Evolutionary conservation across 1,284 basidiomycete genomes (phyloP).

Genomic region (Peniophora sp.): DNA sequence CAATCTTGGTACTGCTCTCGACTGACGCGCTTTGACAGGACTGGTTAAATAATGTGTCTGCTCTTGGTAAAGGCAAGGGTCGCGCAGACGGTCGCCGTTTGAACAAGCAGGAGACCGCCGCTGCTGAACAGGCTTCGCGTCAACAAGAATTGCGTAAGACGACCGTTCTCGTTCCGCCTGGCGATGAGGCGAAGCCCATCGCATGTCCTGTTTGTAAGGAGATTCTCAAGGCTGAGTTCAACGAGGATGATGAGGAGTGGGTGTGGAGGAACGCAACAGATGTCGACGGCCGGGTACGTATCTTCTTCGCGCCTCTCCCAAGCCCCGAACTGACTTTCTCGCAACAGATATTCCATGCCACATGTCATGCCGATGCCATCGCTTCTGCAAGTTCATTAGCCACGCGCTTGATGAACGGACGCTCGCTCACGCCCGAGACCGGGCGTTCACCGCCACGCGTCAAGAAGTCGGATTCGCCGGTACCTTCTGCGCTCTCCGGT

Average conservation of each 20-base stretch:
- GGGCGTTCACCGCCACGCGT: conserved; percentile 37
- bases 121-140: conserved; percentile 63
- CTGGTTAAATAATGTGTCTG: conserved; percentile 67
- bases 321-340: conserved; percentile 6
- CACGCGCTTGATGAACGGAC: conserved; percentile 58
- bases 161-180: conserved; percentile 83
- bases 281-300: conserved; percentile 73
- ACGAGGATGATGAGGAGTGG: conserved; percentile 98
- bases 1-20: conserved; percentile 8
- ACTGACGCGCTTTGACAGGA: conserved; percentile 42
- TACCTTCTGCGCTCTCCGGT: conserved; percentile 44
- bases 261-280: conserved; percentile 91
- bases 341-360: conserved; percentile 79
- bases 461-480: conserved; percentile 30
- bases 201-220: conserved; percentile 99
- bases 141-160: conserved; percentile 71
- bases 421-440: conserved; percentile 64
- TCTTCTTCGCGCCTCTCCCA: neutral
- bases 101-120: conserved; percentile 50
- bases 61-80: conserved; percentile 60
- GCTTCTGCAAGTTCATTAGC: conserved; percentile 54
- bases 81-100: conserved; percentile 42
- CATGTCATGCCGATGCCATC: conserved; percentile 79
- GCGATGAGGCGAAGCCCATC: conserved; percentile 71
- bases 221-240: conserved; percentile 83